These are phyloP conservation scores for Stentor roeselii DNA, from an alignment of 73 alveolate genomes.

Conservation along the genomic window DNA sequence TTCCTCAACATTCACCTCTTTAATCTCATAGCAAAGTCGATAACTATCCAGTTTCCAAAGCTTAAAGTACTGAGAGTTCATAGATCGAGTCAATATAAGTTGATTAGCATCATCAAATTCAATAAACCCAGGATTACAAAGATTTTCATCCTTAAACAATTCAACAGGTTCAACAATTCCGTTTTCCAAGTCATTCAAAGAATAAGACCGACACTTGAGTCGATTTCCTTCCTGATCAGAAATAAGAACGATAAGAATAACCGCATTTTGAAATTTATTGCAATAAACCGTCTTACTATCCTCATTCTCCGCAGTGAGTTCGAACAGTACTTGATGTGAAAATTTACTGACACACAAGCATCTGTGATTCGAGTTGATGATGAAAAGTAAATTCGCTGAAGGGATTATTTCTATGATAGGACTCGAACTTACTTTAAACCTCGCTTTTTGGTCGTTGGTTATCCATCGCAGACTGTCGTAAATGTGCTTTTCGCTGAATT, in stretches of 20 bases:
- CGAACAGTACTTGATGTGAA: neutral
- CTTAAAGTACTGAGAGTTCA: neutral
- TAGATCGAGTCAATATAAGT: neutral
- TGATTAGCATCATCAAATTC: slow-evolving; percentile 13
- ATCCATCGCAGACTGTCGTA: no score
- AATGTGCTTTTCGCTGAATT: no score
- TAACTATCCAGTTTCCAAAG: slow-evolving; percentile 6
- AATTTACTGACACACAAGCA: neutral
- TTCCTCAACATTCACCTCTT: neutral
- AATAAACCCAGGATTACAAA: slow-evolving; percentile 1
- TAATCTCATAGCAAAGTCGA: neutral
- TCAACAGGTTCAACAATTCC: neutral
- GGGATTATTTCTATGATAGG: slow-evolving; percentile 1
- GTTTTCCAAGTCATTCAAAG: neutral
- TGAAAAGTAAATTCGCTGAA: neutral
- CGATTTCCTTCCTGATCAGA: neutral
- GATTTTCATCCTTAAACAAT: neutral
- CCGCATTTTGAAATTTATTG: neutral
- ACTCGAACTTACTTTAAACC: no score
- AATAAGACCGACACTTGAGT: neutral
- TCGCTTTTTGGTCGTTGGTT: no score
- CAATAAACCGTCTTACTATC: neutral
- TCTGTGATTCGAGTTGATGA: neutral
- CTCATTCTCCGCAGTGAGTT: neutral
- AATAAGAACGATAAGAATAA: neutral